Evolutionary conservation across 192 early-diverging fungal genomes (phyloP), one percentile per base, ranked within the genome.

Genomic region (Coemansia sp.): DNA sequence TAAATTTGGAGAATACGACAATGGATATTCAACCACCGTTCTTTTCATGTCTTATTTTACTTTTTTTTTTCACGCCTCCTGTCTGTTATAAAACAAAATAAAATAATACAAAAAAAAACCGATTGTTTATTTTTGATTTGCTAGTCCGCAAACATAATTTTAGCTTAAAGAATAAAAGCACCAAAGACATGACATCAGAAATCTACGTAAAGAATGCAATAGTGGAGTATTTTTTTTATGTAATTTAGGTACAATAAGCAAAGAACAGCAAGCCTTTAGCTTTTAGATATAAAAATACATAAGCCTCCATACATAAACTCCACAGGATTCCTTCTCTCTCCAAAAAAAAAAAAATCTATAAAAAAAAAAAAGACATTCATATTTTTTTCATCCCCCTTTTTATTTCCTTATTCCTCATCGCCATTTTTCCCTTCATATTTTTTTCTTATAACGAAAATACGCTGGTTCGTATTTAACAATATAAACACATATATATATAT

Each of bases 171-270:
- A 15, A 48, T 2, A 3, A 48, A 48, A 48, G 5, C 14, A 37
- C 22, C 61, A 62, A 62, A 62, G 61, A 39, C 59, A 12, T 48
- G 45, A 48, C 45, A 48, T 48, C 12, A 48, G 45, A 48, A 8
- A 48, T 48, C 17, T 48, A 48, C 45, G 14, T 48, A 48, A 48
- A 3, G 15, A 48, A 48, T 48, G 2, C 8, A 48, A 3, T 15
- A 28, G 22, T 28, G 22, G 22, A 28, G 22, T 28, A 28, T 28
- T 28, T 28, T 28, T 28, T 28, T 28, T 28, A 28, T 1, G 22
- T 28, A 28, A 28, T 28, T 28, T 28, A 28, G 22, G 22, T 28
- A 28, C 22, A 28, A 28, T 28, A 28, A 28, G 22, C 22, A 28
- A 28, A 28, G 22, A 28, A 28, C 22, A 28, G 22, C 22, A 28